These are phyloP conservation scores for Hyaloraphidium curvatum DNA, from an alignment of 192 early-diverging fungal species.

Conservation along the genomic window DNA sequence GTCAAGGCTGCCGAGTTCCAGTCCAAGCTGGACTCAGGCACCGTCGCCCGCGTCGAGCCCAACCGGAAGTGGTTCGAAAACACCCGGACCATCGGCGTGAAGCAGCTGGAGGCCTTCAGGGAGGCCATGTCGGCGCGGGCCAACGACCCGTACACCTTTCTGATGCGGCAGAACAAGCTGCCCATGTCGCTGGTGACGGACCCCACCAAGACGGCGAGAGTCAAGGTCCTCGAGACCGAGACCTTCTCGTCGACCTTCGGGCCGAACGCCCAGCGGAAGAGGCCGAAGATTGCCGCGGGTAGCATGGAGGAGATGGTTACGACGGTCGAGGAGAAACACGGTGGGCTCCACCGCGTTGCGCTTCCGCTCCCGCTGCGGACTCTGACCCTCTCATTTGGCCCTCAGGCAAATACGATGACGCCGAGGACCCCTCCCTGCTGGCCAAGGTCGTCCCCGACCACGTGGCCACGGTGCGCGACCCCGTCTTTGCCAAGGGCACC, in stretches of 20 bases:
- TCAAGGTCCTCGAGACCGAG: constrained; percentile 93
- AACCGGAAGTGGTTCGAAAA: constrained; percentile 97
- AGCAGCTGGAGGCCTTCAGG: constrained; percentile 80
- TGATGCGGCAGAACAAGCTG: constrained; percentile 83
- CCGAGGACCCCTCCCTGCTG: constrained; percentile 51
- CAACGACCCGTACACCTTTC: constrained; percentile 89
- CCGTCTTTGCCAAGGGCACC: constrained; percentile 81
- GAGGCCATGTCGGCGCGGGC: constrained; percentile 67
- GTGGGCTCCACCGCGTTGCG: constrained; percentile 23
- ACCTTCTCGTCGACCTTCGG: constrained; percentile 85
- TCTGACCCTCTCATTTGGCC: not conserved
- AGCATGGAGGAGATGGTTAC: constrained; percentile 61
- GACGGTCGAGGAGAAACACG: constrained; percentile 39
- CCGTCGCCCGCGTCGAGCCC: constrained; percentile 68
- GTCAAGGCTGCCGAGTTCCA: constrained; percentile 85
- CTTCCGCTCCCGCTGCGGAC: not conserved
- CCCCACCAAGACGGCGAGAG: constrained; percentile 41
- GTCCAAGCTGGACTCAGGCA: constrained; percentile 39
- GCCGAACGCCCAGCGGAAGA: constrained; percentile 82
- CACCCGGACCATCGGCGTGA: constrained; percentile 89
- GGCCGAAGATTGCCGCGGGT: constrained; percentile 60
- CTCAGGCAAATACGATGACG: constrained; percentile 10
- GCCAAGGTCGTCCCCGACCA: constrained; percentile 55
- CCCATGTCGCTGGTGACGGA: constrained; percentile 84
- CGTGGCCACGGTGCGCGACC: constrained; percentile 57